phyloP scores from a whole-genome alignment of 345 rosid genomes.

The Adansonia digitata region DNA sequence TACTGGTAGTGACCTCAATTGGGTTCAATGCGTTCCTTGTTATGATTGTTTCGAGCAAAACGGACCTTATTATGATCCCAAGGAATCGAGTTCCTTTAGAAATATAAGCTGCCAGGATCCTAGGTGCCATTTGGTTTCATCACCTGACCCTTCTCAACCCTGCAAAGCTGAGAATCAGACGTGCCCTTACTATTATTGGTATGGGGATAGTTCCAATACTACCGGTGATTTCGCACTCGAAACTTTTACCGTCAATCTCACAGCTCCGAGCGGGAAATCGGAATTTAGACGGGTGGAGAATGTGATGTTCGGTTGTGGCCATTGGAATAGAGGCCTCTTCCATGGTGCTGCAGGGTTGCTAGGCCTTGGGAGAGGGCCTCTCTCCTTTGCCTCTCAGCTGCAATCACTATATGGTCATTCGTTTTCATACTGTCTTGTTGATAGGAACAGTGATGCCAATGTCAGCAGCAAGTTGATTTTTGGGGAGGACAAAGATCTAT shows the following conservation, averaged over 20 bases:
- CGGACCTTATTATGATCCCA: constrained; percentile 69
- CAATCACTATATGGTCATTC: constrained; percentile 74
- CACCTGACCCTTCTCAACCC: constrained; percentile 67
- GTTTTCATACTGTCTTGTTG: constrained; percentile 84
- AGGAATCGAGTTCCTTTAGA: constrained; percentile 52
- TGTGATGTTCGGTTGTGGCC: constrained; percentile 91
- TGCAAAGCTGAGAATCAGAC: constrained; percentile 53
- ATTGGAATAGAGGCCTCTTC: constrained; percentile 82
- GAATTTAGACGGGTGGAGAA: constrained; percentile 52
- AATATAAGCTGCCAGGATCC: constrained; percentile 63
- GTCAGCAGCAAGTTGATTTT: constrained; percentile 80
- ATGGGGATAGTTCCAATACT: constrained; percentile 84
- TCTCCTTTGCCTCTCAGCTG: constrained; percentile 82
- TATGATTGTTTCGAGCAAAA: constrained; percentile 83
- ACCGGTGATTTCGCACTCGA: constrained; percentile 82
- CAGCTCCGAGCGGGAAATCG: constrained; percentile 38
- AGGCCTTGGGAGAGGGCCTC: constrained; percentile 87
- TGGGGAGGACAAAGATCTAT: constrained; percentile 62
- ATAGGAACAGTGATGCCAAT: constrained; percentile 53
- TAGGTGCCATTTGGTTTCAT: constrained; percentile 61
- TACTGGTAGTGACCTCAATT: constrained; percentile 93
- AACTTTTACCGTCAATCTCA: constrained; percentile 74
- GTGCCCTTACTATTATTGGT: constrained; percentile 87
- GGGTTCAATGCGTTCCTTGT: constrained; percentile 91
- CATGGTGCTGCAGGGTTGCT: constrained; percentile 81